Conservation (phyloP, 768 basidiomycete genomes). For the Dentipellis sp. region DNA sequence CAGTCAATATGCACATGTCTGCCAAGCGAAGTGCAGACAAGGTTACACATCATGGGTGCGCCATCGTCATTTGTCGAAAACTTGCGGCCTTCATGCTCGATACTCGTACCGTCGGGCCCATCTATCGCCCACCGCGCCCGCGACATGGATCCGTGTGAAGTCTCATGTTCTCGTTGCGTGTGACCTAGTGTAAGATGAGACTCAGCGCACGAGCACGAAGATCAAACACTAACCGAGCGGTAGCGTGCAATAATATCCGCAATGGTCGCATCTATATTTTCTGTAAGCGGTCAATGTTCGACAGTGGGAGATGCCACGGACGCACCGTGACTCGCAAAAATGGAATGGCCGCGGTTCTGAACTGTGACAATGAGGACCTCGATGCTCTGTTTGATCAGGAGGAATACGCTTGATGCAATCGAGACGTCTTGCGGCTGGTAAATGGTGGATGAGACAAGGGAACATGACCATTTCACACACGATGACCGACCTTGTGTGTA, state of each 20-base stretch:
- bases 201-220: neutral
- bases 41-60: slow-evolving; percentile 55
- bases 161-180: slow-evolving; percentile 51
- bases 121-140: slow-evolving; percentile 48
- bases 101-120: slow-evolving; percentile 35
- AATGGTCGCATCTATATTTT: slow-evolving; percentile 37
- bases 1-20: slow-evolving; percentile 49
- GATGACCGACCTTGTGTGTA: slow-evolving; percentile 40
- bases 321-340: slow-evolving; percentile 41
- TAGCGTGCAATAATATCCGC: slow-evolving; percentile 50
- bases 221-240: slow-evolving; percentile 33
- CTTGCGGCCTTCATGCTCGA: slow-evolving; percentile 47
- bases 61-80: slow-evolving; percentile 48
- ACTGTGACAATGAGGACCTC: slow-evolving; percentile 40
- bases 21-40: slow-evolving; percentile 45
- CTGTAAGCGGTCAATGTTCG: neutral
- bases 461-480: neutral
- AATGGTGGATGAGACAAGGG: neutral
- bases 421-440: slow-evolving; percentile 38
- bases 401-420: slow-evolving; percentile 41
- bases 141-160: slow-evolving; percentile 56
- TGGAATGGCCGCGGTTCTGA: slow-evolving; percentile 37
- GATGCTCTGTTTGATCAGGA: slow-evolving; percentile 31
- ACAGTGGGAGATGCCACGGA: neutral
- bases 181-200: slow-evolving; percentile 32